Evolutionary conservation across 768 basidiomycete species (phyloP).

Genomic region (Mycena albidolilacea): DNA sequence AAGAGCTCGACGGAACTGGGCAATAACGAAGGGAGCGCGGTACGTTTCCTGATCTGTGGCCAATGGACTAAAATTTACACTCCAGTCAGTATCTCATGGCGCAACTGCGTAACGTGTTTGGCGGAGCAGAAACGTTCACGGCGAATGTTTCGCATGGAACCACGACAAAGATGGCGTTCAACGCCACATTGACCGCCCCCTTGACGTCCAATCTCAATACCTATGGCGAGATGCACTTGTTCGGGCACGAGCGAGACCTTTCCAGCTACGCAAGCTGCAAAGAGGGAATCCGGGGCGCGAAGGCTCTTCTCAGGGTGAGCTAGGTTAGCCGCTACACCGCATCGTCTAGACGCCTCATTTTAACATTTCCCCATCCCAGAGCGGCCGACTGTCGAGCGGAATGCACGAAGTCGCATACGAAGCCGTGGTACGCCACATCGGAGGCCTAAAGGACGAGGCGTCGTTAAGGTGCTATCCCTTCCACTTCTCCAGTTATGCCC

Average conservation of each 20-base stretch:
- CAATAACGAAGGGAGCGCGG: constrained; percentile 94
- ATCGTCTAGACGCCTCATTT: constrained; percentile 40
- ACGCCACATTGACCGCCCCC: constrained; percentile 76
- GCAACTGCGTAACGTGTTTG: constrained; percentile 89
- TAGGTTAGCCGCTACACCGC: constrained; percentile 58
- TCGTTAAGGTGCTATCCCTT: constrained; percentile 78
- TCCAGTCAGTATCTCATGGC: constrained; percentile 77
- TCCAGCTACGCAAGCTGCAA: constrained; percentile 81
- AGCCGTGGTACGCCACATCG: constrained; percentile 82
- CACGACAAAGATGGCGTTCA: constrained; percentile 87
- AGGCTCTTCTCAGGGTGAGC: constrained; percentile 84
- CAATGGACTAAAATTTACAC: constrained; percentile 14
- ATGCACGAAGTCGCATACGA: constrained; percentile 91
- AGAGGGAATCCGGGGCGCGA: constrained; percentile 75
- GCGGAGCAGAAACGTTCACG: constrained; percentile 91
- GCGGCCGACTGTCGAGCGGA: constrained; percentile 55
- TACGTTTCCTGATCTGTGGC: constrained; percentile 56
- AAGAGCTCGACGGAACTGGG: constrained; percentile 93
- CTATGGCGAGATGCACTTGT: constrained; percentile 78
- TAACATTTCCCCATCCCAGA: constrained; percentile 48
- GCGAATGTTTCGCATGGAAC: constrained; percentile 89
- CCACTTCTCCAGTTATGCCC: neutral
- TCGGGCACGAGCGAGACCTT: constrained; percentile 86
- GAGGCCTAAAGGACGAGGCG: constrained; percentile 79
- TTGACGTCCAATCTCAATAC: constrained; percentile 74